Conservation (phyloP, 441 rosid genomes). For the Jatropha podagrica region DNA sequence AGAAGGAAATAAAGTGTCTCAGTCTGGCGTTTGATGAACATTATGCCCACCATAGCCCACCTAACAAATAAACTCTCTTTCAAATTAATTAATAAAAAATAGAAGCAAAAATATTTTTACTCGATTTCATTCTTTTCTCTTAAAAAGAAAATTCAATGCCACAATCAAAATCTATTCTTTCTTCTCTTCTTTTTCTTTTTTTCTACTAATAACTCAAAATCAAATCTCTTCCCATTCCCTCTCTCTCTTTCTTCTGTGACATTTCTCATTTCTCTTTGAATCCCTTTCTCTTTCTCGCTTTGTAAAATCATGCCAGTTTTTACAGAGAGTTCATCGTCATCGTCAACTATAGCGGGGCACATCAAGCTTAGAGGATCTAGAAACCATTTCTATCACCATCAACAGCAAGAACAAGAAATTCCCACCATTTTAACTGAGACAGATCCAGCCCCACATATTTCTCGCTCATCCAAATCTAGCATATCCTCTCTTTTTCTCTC, state of each 20-base stretch:
- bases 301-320: slow-evolving; percentile 45
- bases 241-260: not conserved
- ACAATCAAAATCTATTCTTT: slow-evolving; percentile 8
- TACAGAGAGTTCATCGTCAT: slow-evolving; percentile 32
- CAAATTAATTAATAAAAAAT: not conserved
- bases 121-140: not conserved
- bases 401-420: slow-evolving; percentile 23
- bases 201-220: not conserved
- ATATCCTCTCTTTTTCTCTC: slow-evolving; percentile 34
- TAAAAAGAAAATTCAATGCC: not conserved
- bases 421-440: slow-evolving; percentile 18
- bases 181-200: not conserved
- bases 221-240: not conserved
- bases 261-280: not conserved
- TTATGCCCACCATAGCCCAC: slow-evolving; percentile 26
- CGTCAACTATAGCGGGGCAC: slow-evolving; percentile 42
- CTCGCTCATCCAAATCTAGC: slow-evolving; percentile 45
- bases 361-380: slow-evolving; percentile 51
- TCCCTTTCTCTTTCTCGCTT: slow-evolving; percentile 6
- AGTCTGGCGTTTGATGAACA: not conserved
- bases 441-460: slow-evolving; percentile 42
- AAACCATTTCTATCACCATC: slow-evolving; percentile 30
- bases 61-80: slow-evolving; percentile 13
- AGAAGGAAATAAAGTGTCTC: slow-evolving; percentile 9
- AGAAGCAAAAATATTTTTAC: too few relatives aligned